These are phyloP conservation scores for Miamiensis avidus DNA, from an alignment of 169 alveolate species.

Conservation along the genomic window DNA sequence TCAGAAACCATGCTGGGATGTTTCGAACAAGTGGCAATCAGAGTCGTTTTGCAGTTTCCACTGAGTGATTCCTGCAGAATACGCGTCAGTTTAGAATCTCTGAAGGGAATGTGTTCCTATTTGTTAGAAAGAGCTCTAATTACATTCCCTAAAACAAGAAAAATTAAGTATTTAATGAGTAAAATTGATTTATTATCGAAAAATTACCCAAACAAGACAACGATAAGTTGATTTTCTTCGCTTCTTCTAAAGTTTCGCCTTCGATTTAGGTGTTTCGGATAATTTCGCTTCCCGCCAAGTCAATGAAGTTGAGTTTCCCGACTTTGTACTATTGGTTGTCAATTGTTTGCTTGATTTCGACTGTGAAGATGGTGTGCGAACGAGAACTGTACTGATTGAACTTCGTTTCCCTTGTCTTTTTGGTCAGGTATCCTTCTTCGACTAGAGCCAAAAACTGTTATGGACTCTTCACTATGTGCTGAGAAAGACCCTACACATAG, in stretches of 20 bases:
- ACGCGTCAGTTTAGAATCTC: conserved; percentile 65
- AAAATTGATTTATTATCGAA: too few relatives aligned
- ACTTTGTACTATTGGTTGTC: conserved; percentile 19
- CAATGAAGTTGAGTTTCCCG: conserved; percentile 39
- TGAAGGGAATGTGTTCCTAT: conserved; percentile 54
- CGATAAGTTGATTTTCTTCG: conserved; percentile 36
- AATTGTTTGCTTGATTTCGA: conserved; percentile 45
- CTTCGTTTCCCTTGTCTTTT: conserved; percentile 24
- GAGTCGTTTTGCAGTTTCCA: conserved; percentile 59
- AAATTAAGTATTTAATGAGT: too few relatives aligned
- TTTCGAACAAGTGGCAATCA: conserved; percentile 53
- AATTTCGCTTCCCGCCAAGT: conserved; percentile 41
- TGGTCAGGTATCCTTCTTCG: conserved; percentile 8
- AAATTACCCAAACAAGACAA: conserved; percentile 31
- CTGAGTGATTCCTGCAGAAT: conserved; percentile 59
- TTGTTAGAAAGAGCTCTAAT: conserved; percentile 18
- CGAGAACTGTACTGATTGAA: conserved; percentile 52
- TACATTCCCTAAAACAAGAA: conserved; percentile 3
- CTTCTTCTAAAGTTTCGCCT: conserved; percentile 42
- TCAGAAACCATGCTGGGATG: conserved; percentile 36
- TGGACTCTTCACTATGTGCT: conserved; percentile 9
- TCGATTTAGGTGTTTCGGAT: conserved; percentile 26
- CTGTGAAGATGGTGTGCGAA: conserved; percentile 52
- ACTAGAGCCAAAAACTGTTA: conserved; percentile 19
- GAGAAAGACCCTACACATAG: conserved; percentile 29